Base-by-base conservation (phyloP, 306 rosid species). In the Biancaea sappan region DNA sequence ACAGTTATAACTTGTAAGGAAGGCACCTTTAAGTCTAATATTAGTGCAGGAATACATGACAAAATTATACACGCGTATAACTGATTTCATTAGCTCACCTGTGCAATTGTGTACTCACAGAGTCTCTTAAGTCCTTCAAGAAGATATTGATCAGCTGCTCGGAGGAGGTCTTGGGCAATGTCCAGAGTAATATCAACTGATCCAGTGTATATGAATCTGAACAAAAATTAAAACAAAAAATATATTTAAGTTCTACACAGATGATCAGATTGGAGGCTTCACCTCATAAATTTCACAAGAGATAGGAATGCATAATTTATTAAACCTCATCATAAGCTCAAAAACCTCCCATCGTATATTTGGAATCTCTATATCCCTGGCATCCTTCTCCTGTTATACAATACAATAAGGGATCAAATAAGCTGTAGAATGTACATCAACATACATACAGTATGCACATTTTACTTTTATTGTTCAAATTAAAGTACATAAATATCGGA, bases 111-210 rank as follows among this genome's bases (percentile, higher is more conserved):
- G 73, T 85, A 89, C 77, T 91, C 97, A 4, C 92, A 91, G 44
- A 84, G 92, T 82, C 92, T 89, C 85, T 91, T 91, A 66, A 91
- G 91, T 65, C 95, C 97, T 83, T 91, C 97, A 83, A 91, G 73
- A 82, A 91, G 97, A 89, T 91, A 91, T 81, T 91, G 97, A 81
- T 91, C 97, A 64, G 97, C 97, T 63, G 95, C 97, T 84, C 97
- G 80, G 53, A 91, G 95, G 60, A 89, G 97, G 86, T 91, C 97
- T 83, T 91, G 97, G 1, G 97, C 97, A 72, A 89, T 77, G 74
- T 87, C 91, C 76, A 82, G 56, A 9, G 89, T 70, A 37, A 92
- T 80, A 66, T 88, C 96, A 69, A 88, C 90, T 48, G 98, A 86
- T 70, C 98, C 98, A n/a, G 94, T 88, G 84, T 92, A 92, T 75